phyloP scores from a whole-genome alignment of 2,329 filamentous ascomycete species.

The Bipolaris sorokiniana region DNA sequence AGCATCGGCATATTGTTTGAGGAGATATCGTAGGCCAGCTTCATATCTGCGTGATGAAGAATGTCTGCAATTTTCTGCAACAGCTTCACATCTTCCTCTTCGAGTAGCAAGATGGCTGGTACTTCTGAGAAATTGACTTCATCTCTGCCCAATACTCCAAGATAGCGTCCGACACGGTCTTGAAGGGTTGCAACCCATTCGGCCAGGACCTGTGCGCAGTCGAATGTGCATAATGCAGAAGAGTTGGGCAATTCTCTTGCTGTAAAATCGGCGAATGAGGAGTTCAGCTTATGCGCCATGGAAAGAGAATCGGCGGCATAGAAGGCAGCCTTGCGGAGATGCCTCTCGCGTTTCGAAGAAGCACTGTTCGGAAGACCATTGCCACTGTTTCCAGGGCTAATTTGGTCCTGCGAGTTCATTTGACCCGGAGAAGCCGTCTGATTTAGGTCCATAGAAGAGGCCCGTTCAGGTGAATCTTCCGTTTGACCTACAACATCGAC shows the following conservation, averaged over 20 bases:
- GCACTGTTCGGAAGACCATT: conserved; percentile 47
- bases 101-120: conserved; percentile 85
- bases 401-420: conserved; percentile 33
- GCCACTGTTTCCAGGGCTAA: conserved; percentile 43
- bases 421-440: conserved; percentile 34
- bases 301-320: conserved; percentile 91
- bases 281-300: conserved; percentile 84
- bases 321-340: conserved; percentile 91
- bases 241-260: conserved; percentile 87
- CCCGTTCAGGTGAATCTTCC: conserved; percentile 64
- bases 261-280: conserved; percentile 82
- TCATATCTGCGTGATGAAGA: conserved; percentile 75
- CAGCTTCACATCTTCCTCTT: conserved; percentile 88
- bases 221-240: conserved; percentile 88
- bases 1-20: conserved; percentile 57
- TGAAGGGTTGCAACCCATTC: conserved; percentile 95
- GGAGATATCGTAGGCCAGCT: conserved; percentile 67
- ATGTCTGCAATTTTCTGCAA: conserved; percentile 83
- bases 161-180: conserved; percentile 86
- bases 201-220: conserved; percentile 90
- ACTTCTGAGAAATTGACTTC: conserved; percentile 79
- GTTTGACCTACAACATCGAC: conserved; percentile 76
- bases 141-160: conserved; percentile 85
- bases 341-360: conserved; percentile 78
- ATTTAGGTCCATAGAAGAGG: conserved; percentile 41